Percentiles rank a stretch among this genome's conserved stretches.
Conservation (phyloP, 352 stramenopile species). For the Globisporangium echinulatum region DNA sequence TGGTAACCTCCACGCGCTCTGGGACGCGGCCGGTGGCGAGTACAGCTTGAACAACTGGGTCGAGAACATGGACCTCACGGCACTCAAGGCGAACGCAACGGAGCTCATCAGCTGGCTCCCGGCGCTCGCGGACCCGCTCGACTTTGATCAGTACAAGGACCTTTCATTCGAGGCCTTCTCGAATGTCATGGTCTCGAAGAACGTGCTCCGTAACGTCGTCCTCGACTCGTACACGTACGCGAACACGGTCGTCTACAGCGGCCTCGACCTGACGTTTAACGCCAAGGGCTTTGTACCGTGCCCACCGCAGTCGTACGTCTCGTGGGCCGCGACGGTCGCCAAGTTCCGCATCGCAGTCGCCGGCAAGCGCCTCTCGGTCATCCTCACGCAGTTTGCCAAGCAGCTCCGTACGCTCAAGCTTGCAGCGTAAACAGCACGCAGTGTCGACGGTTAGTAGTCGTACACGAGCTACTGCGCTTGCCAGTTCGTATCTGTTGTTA, state of each 20-base stretch:
- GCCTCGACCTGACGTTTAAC: slow-evolving; percentile 24
- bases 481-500: too few species aligned
- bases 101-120: slow-evolving; percentile 35
- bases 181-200: slow-evolving; percentile 21
- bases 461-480: too few species aligned
- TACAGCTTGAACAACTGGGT: slow-evolving; percentile 55
- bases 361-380: slow-evolving; percentile 42
- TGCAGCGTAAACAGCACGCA: neutral
- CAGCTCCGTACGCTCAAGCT: slow-evolving; percentile 37
- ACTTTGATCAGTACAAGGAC: slow-evolving; percentile 33
- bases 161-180: slow-evolving; percentile 28
- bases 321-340: slow-evolving; percentile 23
- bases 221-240: slow-evolving; percentile 45
- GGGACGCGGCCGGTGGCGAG: slow-evolving; percentile 45
- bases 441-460: too few species aligned
- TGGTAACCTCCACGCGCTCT: slow-evolving; percentile 67
- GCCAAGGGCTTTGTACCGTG: slow-evolving; percentile 12
- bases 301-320: slow-evolving; percentile 27
- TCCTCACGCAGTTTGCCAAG: slow-evolving; percentile 48
- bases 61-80: slow-evolving; percentile 3
- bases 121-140: slow-evolving; percentile 26
- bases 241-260: slow-evolving; percentile 29
- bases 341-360: slow-evolving; percentile 46
- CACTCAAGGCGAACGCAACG: slow-evolving; percentile 31
- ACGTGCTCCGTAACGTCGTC: slow-evolving; percentile 21